Evolutionary conservation across 2,329 filamentous ascomycete genomes (phyloP).

Genomic region (Fusarium tjaetaba): DNA sequence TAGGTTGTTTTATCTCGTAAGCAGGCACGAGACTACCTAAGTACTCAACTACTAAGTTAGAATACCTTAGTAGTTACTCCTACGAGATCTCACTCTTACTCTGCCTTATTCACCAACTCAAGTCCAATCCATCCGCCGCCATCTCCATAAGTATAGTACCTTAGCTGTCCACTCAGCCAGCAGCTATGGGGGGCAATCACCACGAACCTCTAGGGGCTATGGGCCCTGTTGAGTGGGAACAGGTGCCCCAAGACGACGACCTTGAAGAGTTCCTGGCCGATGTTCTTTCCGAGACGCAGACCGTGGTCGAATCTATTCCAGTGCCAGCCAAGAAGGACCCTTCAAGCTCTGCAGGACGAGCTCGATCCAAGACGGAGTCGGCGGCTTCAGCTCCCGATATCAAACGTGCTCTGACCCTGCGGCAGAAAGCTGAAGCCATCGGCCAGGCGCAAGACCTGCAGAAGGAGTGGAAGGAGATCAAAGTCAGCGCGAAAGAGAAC

Average conservation of each 20-base stretch:
- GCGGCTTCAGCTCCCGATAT: slow-evolving; percentile 62
- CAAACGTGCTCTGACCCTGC: slow-evolving; percentile 55
- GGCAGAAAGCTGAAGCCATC: slow-evolving; percentile 58
- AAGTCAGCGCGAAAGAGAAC: slow-evolving; percentile 76
- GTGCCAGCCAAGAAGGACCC: slow-evolving; percentile 47
- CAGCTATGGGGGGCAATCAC: slow-evolving; percentile 60
- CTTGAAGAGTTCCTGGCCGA: slow-evolving; percentile 64
- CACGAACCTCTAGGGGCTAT: slow-evolving; percentile 69
- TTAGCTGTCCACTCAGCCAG: not conserved
- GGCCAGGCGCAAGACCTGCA: slow-evolving; percentile 66
- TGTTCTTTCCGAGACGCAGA: slow-evolving; percentile 74
- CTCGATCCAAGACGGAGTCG: slow-evolving; percentile 66
- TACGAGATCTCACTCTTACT: not conserved
- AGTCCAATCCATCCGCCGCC: not conserved
- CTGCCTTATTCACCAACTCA: not conserved
- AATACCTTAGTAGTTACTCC: not conserved
- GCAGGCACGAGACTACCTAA: not conserved
- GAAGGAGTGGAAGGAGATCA: slow-evolving; percentile 88
- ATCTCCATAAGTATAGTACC: not conserved
- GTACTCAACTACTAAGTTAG: too few species aligned
- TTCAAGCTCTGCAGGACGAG: slow-evolving; percentile 56
- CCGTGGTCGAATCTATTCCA: slow-evolving; percentile 81
- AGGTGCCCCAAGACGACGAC: slow-evolving; percentile 57
- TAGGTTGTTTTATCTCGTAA: slow-evolving; percentile 10
- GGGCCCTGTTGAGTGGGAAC: slow-evolving; percentile 64